These are phyloP conservation scores for Phaeosphaeriaceae sp. DNA, from an alignment of 2,329 filamentous ascomycete species.

Conservation along the genomic window DNA sequence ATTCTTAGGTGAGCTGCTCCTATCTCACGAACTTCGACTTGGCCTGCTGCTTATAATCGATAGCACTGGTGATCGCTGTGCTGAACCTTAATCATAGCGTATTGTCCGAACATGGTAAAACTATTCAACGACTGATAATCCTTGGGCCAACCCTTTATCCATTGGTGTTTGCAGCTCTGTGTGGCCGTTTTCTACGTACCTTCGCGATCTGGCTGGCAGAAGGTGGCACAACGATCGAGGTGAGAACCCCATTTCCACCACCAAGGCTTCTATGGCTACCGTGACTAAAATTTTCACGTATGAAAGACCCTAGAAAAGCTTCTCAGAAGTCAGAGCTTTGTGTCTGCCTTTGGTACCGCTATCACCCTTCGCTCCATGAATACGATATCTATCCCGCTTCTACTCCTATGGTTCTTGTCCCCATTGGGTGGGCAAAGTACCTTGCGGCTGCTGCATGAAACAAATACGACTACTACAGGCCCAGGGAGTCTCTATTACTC, in stretches of 20 bases:
- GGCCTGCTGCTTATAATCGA: not conserved
- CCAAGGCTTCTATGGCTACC: too few species aligned
- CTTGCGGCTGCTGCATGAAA: conserved; percentile 4
- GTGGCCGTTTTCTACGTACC: conserved; percentile 6
- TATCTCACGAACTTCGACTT: not conserved
- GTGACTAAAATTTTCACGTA: not conserved
- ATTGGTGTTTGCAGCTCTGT: conserved; percentile 8
- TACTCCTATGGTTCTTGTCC: conserved; percentile 5
- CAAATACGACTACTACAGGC: not conserved
- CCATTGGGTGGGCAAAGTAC: conserved; percentile 12
- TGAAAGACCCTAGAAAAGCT: conserved; percentile 10
- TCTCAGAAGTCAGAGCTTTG: conserved; percentile 13
- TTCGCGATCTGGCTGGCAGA: conserved; percentile 5
- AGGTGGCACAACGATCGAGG: conserved; percentile 4
- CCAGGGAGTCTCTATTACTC: conserved; percentile 1
- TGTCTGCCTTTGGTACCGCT: conserved; percentile 7
- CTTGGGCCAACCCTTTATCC: conserved; percentile 14
- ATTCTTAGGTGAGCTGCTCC: conserved; percentile 3
- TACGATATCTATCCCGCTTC: not conserved
- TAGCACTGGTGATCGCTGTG: conserved; percentile 3
- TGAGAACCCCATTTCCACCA: not conserved
- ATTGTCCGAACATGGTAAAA: conserved; percentile 1
- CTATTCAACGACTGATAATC: conserved; percentile 4
- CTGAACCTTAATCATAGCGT: not conserved
- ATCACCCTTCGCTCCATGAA: conserved; percentile 8